Evolutionary conservation across 495 filamentous ascomycete genomes (phyloP).

Genomic region (Neurospora tetraspora): DNA sequence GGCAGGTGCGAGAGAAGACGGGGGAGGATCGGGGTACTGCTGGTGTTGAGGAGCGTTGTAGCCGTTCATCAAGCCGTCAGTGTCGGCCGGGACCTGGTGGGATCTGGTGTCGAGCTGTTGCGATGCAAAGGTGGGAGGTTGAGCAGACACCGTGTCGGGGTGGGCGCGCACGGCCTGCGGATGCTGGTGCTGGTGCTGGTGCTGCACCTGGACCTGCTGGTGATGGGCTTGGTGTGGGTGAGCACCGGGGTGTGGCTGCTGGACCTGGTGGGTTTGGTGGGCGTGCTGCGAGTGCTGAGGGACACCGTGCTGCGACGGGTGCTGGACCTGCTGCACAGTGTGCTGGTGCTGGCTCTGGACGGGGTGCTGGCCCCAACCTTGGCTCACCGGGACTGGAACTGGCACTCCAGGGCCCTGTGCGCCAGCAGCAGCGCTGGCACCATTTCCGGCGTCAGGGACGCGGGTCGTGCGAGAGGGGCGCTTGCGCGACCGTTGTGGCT

Average conservation of each 20-base stretch:
- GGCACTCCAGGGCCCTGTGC: background rate
- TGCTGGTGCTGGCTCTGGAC: conserved; percentile 13
- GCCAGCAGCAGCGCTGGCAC: conserved; percentile 4
- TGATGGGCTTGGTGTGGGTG: conserved; percentile 2
- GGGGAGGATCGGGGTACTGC: conserved; percentile 21
- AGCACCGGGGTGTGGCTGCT: conserved; percentile 5
- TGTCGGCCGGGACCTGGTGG: conserved; percentile 20
- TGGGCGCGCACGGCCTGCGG: conserved; percentile 21
- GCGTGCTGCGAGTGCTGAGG: background rate
- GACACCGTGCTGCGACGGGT: background rate
- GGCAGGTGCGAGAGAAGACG: conserved; percentile 14
- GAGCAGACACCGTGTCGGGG: conserved; percentile 21
- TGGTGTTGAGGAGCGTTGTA: conserved; percentile 19
- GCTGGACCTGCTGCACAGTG: conserved; percentile 1
- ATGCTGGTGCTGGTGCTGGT: conserved; percentile 4
- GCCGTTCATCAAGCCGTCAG: conserved; percentile 23
- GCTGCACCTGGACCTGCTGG: background rate
- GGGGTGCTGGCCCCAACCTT: conserved; percentile 11
- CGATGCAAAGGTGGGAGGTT: conserved; percentile 17
- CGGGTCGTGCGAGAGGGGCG: conserved; percentile 13
- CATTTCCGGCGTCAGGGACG: conserved; percentile 20
- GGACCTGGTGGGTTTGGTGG: conserved; percentile 4
- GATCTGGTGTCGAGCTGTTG: conserved; percentile 23
- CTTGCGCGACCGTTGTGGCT: conserved; percentile 22
- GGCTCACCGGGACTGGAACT: conserved; percentile 6